These are phyloP conservation scores for Aspergillus spinulosporus DNA, from an alignment of 2,329 filamentous ascomycete genomes.

Conservation along the genomic window DNA sequence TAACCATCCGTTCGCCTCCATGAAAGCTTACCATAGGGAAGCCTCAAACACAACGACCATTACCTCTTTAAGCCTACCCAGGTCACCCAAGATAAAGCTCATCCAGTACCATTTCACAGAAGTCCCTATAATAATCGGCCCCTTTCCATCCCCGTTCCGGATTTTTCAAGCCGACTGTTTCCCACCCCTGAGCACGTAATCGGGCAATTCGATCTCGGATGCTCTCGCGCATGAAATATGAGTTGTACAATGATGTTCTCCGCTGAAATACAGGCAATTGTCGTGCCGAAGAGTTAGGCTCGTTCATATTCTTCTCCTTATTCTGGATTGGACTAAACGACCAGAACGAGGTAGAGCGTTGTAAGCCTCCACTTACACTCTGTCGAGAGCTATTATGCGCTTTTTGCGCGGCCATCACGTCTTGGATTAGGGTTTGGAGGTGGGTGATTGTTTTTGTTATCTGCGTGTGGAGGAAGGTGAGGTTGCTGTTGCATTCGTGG, in stretches of 20 bases:
- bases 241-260: background rate
- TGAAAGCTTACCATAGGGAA: no score
- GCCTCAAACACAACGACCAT: no score
- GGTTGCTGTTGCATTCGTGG: slow-evolving; percentile 22
- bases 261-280: background rate
- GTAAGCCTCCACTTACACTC: slow-evolving; percentile 15
- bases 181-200: slow-evolving; percentile 39
- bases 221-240: slow-evolving; percentile 29
- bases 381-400: slow-evolving; percentile 26
- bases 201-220: slow-evolving; percentile 37
- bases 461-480: slow-evolving; percentile 29
- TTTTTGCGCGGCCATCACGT: slow-evolving; percentile 28
- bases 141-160: slow-evolving; percentile 39
- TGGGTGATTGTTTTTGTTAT: slow-evolving; percentile 30
- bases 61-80: background rate
- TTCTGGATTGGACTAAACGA: slow-evolving; percentile 34
- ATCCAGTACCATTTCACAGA: slow-evolving; percentile 39
- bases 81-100: slow-evolving; percentile 33
- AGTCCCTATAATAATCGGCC: slow-evolving; percentile 37
- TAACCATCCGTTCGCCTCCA: no score
- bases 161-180: slow-evolving; percentile 38
- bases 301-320: background rate
- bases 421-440: slow-evolving; percentile 29
- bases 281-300: background rate
- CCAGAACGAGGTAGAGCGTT: slow-evolving; percentile 42